phyloP scores from a whole-genome alignment of 2,329 filamentous ascomycete species.

The Calonectria crousiana region DNA sequence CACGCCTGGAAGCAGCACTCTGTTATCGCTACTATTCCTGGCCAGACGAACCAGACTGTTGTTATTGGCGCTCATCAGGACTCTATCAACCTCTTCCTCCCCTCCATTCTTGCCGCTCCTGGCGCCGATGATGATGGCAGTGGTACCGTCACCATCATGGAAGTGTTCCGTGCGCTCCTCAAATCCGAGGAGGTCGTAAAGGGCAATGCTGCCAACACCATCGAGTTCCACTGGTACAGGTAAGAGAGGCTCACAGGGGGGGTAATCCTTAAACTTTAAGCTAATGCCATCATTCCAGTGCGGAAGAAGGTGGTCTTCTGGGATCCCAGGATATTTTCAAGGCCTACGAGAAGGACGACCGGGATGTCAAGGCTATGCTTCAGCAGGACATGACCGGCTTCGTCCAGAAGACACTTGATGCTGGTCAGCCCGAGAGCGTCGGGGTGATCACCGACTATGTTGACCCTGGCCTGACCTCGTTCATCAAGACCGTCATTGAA shows the following conservation, averaged over 20 bases:
- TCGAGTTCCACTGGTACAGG: constrained; percentile 95
- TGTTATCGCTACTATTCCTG: constrained; percentile 92
- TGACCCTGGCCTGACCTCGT: constrained; percentile 82
- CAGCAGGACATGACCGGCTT: constrained; percentile 99
- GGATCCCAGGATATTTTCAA: constrained; percentile 92
- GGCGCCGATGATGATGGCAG: constrained; percentile 97
- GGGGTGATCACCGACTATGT: constrained; percentile 96
- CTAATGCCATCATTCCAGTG: constrained; percentile 60
- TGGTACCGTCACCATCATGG: constrained; percentile 93
- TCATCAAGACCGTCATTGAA: constrained; percentile 90
- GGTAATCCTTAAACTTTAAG: too few species aligned
- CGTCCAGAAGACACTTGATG: constrained; percentile 83
- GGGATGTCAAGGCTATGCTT: constrained; percentile 93
- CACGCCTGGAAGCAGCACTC: constrained; percentile 92
- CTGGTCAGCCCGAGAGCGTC: constrained; percentile 85
- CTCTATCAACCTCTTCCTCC: constrained; percentile 92
- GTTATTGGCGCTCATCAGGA: constrained; percentile 95
- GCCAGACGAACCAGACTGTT: constrained; percentile 84
- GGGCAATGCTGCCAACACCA: constrained; percentile 83
- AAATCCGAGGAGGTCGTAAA: constrained; percentile 76
- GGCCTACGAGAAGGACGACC: constrained; percentile 77
- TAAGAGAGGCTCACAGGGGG: not conserved
- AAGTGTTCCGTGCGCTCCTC: constrained; percentile 86
- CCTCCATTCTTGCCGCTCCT: constrained; percentile 84
- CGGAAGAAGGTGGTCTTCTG: constrained; percentile 88